phyloP scores from a whole-genome alignment of 1,284 basidiomycete genomes.

The Peniophora sp. region DNA sequence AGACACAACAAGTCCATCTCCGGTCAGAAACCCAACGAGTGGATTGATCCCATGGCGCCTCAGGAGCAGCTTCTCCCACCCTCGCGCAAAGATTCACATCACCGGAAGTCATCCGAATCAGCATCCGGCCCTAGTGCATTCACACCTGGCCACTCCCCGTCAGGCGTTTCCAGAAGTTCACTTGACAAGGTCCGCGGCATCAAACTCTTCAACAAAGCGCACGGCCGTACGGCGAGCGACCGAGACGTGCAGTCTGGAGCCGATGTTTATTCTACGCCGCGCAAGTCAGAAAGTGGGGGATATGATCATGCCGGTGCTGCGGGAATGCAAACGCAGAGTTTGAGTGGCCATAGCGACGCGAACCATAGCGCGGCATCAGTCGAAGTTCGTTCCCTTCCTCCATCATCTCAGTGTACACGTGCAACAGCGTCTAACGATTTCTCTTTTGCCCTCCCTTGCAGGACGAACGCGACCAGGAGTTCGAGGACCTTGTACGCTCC shows the following conservation, averaged over 20 bases:
- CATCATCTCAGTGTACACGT: constrained; percentile 1
- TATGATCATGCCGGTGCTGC: constrained; percentile 34
- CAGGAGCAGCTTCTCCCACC: constrained; percentile 7
- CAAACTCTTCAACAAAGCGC: constrained; percentile 40
- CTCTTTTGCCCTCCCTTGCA: constrained; percentile 17
- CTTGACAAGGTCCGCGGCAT: constrained; percentile 50
- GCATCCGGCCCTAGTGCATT: not conserved
- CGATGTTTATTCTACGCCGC: constrained; percentile 5
- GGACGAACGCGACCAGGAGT: constrained; percentile 65
- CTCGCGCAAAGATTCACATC: constrained; percentile 8
- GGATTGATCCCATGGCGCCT: not conserved
- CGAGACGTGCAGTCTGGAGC: constrained; percentile 14
- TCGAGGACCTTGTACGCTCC: constrained; percentile 85
- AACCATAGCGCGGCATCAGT: constrained; percentile 1
- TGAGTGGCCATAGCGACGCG: constrained; percentile 7
- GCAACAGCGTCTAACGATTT: not conserved
- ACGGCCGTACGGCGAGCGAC: constrained; percentile 23
- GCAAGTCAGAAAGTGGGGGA: not conserved
- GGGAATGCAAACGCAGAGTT: constrained; percentile 1
- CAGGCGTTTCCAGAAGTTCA: constrained; percentile 37
- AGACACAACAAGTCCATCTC: constrained; percentile 66
- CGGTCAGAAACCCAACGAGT: constrained; percentile 28
- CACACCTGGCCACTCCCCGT: constrained; percentile 1
- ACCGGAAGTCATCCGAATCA: not conserved
- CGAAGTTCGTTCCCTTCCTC: constrained; percentile 8